These are phyloP conservation scores for Coccinonectria pachysandricola DNA, from an alignment of 2,329 filamentous ascomycete genomes.

Conservation along the genomic window DNA sequence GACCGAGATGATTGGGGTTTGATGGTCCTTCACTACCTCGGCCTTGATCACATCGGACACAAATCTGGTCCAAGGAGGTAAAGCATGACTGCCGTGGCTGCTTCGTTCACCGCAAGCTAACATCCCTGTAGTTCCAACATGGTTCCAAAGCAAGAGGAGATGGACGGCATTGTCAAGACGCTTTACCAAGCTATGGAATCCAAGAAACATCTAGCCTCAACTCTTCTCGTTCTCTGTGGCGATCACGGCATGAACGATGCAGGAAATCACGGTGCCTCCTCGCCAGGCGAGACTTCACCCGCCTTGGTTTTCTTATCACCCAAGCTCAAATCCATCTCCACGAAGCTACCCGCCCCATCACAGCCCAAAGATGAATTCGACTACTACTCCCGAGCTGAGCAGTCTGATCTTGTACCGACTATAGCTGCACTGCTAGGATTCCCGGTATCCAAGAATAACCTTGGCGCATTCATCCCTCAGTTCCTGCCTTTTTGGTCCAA, in stretches of 20 bases:
- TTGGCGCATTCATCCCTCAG: constrained; percentile 74
- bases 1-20: constrained; percentile 75
- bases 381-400: constrained; percentile 79
- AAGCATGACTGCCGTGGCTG: too few species aligned
- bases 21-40: constrained; percentile 91
- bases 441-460: constrained; percentile 78
- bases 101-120: too few species aligned
- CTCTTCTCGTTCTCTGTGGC: constrained; percentile 76
- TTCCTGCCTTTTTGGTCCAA: constrained; percentile 65
- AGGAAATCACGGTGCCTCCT: constrained; percentile 91
- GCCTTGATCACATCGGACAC: constrained; percentile 94
- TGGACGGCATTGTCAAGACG: constrained; percentile 70
- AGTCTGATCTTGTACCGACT: constrained; percentile 88
- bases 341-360: constrained; percentile 39
- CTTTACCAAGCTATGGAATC: constrained; percentile 69
- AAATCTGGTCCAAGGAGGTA: constrained; percentile 83
- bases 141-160: constrained; percentile 85
- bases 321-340: constrained; percentile 53
- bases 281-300: constrained; percentile 85
- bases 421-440: constrained; percentile 79
- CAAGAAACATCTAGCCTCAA: constrained; percentile 60
- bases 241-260: constrained; percentile 99
- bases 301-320: constrained; percentile 87
- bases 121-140: constrained; percentile 72
- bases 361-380: constrained; percentile 59